A percentile compares a stretch with the other conserved stretches of the same genome.
Conservation (phyloP, 352 stramenopile species). For the Globisporangium sylvaticum region DNA sequence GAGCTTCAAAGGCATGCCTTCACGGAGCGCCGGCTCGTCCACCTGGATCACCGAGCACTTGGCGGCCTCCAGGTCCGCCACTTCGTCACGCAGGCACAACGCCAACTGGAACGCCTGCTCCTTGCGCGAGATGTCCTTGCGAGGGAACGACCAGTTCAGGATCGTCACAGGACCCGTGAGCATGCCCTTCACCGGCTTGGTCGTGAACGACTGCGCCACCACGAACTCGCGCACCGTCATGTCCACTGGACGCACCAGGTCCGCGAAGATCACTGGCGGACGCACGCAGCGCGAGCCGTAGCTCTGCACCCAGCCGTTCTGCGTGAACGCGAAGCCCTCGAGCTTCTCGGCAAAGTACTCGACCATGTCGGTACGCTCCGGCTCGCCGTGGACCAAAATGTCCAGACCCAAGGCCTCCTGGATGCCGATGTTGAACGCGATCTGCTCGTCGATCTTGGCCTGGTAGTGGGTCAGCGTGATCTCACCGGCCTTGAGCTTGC, state of each 20-base stretch:
- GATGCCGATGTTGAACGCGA: constrained; percentile 88
- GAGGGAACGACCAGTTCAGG: constrained; percentile 94
- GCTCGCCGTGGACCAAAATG: constrained; percentile 92
- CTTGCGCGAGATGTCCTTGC: constrained; percentile 88
- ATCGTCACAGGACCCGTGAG: constrained; percentile 92
- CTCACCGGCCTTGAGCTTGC: constrained; percentile 76
- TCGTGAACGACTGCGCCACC: constrained; percentile 87
- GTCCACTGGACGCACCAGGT: constrained; percentile 74
- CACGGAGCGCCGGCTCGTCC: constrained; percentile 89
- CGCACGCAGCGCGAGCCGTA: constrained; percentile 92
- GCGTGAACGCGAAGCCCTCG: constrained; percentile 89
- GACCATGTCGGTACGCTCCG: constrained; percentile 94
- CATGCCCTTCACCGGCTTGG: constrained; percentile 93
- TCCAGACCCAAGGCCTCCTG: constrained; percentile 91
- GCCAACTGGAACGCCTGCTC: constrained; percentile 89
- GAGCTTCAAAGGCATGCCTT: constrained; percentile 89
- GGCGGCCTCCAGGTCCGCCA: constrained; percentile 86
- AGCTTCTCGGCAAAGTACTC: constrained; percentile 95
- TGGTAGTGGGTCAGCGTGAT: constrained; percentile 79
- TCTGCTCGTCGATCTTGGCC: constrained; percentile 90
- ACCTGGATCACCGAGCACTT: constrained; percentile 91
- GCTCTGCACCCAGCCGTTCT: constrained; percentile 93
- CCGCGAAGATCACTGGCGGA: constrained; percentile 89
- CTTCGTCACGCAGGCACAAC: constrained; percentile 88
- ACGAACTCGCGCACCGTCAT: constrained; percentile 92